These are phyloP conservation scores for Isatis tinctoria DNA, from an alignment of 345 rosid genomes.

Conservation along the genomic window DNA sequence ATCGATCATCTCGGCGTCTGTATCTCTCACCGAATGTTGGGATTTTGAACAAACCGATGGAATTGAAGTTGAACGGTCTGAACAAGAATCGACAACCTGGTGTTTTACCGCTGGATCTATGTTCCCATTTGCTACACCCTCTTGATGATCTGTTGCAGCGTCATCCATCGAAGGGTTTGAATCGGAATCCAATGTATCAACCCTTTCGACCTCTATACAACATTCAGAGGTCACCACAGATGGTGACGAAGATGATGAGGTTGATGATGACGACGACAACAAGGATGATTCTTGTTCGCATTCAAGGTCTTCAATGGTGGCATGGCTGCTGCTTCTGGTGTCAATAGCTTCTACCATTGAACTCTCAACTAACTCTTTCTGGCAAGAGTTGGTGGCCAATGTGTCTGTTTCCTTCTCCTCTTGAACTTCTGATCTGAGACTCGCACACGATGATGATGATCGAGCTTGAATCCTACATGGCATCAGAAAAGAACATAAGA, in stretches of 20 bases:
- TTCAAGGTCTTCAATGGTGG: constrained; percentile 24
- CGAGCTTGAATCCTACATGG: constrained; percentile 53
- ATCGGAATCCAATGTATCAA: constrained; percentile 18
- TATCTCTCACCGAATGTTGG: not conserved
- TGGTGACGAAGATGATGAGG: not conserved
- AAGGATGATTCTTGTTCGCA: constrained; percentile 16
- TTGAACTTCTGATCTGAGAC: constrained; percentile 37
- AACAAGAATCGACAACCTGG: not conserved
- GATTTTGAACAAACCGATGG: not conserved
- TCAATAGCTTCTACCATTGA: not conserved
- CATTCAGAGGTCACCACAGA: constrained; percentile 13
- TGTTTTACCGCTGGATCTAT: constrained; percentile 1
- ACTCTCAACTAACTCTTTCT: constrained; percentile 31
- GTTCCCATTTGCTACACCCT: not conserved
- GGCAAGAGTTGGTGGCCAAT: constrained; percentile 22
- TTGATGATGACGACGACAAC: not conserved
- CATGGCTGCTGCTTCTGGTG: not conserved
- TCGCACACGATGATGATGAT: constrained; percentile 33
- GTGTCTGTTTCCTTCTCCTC: constrained; percentile 33
- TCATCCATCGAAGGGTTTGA: constrained; percentile 13
- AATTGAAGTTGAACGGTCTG: not conserved
- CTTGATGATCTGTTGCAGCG: constrained; percentile 4
- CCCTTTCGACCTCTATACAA: not conserved
- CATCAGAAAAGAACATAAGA: not conserved
- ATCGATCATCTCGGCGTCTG: constrained; percentile 16